phyloP scores from a whole-genome alignment of 164 flowering plant genomes.

The Tinospora cordifolia region DNA sequence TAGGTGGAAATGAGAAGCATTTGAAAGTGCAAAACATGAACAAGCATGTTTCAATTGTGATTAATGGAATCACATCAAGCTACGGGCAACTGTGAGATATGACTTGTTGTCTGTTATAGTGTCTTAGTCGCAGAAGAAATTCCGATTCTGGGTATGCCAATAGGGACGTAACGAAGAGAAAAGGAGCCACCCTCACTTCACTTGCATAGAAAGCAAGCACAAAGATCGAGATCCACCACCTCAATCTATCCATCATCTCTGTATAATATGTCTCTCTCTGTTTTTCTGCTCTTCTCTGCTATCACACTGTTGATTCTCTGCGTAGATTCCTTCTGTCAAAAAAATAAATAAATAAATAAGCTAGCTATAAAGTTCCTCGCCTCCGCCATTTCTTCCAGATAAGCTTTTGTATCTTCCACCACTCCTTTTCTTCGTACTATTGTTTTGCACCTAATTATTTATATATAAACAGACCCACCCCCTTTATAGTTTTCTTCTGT shows the following conservation, averaged over 20 bases:
- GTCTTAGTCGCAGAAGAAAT: neutral
- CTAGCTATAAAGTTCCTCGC: neutral
- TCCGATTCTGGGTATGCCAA: neutral
- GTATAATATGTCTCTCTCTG: neutral
- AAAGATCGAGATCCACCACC: neutral
- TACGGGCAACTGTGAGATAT: no score
- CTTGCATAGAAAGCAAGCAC: neutral
- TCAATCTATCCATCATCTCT: neutral
- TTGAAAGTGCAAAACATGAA: no score
- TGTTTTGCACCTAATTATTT: no score
- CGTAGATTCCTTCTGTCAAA: slow-evolving; percentile 3
- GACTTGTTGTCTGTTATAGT: neutral
- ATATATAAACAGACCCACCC: no score
- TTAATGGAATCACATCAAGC: no score
- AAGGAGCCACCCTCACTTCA: neutral
- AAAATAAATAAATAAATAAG: neutral
- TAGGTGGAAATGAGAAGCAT: no score
- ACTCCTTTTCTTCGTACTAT: neutral
- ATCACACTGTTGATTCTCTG: neutral
- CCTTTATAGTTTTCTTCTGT: no score
- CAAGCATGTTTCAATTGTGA: no score
- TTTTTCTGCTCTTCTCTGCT: neutral
- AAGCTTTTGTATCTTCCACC: neutral
- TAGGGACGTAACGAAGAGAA: neutral
- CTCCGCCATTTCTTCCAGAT: neutral